Evolutionary conservation across 2,329 filamentous ascomycete species (phyloP).

Genomic region (Neofusicoccum sp.): DNA sequence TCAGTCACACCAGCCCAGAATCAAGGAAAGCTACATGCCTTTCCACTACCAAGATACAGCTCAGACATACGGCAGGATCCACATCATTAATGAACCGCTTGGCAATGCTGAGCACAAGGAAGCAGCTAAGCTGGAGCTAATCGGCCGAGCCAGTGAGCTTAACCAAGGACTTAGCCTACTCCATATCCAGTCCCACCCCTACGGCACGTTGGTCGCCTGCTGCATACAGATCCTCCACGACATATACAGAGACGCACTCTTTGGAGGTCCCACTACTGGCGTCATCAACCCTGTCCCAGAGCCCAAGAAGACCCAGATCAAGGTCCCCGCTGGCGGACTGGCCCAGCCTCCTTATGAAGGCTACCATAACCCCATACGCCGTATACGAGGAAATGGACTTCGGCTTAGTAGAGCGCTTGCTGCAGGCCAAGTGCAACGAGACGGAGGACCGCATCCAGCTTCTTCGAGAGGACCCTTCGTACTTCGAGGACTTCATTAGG

Average conservation of each 20-base stretch:
- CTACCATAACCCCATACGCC: background rate
- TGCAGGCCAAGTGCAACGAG: background rate
- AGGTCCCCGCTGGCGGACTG: background rate
- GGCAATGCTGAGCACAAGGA: background rate
- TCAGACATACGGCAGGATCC: background rate
- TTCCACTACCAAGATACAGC: background rate
- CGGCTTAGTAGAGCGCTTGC: background rate
- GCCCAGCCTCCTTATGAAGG: background rate
- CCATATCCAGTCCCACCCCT: background rate
- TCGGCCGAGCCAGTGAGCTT: background rate
- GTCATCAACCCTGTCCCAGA: background rate
- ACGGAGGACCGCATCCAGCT: background rate
- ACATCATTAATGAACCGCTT: background rate
- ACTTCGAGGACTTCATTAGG: background rate
- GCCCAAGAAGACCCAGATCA: background rate
- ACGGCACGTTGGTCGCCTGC: background rate
- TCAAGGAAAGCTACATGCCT: background rate
- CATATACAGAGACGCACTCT: too few relatives aligned
- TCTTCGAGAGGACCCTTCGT: background rate
- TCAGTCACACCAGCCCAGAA: background rate
- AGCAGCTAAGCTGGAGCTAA: background rate
- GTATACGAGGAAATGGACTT: background rate
- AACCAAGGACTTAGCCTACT: background rate
- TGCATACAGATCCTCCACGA: background rate
- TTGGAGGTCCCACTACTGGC: too few relatives aligned